A percentile compares a stretch with the other conserved stretches of the same genome.
Evolutionary conservation across 1,284 basidiomycete species (phyloP).

Genomic region (Erythrobasidium hasegawianum): DNA sequence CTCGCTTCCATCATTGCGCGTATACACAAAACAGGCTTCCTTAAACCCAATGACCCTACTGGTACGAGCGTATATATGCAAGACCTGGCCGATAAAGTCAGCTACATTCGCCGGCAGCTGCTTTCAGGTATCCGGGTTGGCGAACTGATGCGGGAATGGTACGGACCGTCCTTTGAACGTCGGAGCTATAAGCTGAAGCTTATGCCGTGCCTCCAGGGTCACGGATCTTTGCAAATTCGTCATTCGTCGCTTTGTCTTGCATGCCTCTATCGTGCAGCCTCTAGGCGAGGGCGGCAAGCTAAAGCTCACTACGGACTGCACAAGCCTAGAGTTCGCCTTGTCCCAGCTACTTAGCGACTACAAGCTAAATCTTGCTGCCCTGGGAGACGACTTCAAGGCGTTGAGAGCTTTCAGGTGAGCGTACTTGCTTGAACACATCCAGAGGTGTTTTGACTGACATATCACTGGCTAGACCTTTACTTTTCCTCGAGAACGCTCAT

Average conservation of each 20-base stretch:
- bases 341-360: slow-evolving; percentile 44
- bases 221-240: slow-evolving; percentile 61
- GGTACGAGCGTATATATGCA: slow-evolving; percentile 79
- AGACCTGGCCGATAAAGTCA: slow-evolving; percentile 78
- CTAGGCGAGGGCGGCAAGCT: slow-evolving; percentile 84
- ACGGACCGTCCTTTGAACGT: slow-evolving; percentile 41
- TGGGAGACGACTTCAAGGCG: slow-evolving; percentile 45
- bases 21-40: slow-evolving; percentile 77
- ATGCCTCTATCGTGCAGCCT: slow-evolving; percentile 80
- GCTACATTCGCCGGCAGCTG: slow-evolving; percentile 71
- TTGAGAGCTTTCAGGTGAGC: slow-evolving; percentile 61
- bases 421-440: background rate
- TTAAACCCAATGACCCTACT: slow-evolving; percentile 59
- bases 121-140: slow-evolving; percentile 66
- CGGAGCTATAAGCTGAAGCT: slow-evolving; percentile 11
- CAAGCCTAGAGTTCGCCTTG: slow-evolving; percentile 81
- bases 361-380: slow-evolving; percentile 36
- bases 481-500: slow-evolving; percentile 74
- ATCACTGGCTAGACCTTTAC: slow-evolving; percentile 61
- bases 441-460: background rate
- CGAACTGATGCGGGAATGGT: slow-evolving; percentile 70
- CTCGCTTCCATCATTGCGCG: slow-evolving; percentile 69
- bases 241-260: slow-evolving; percentile 77
- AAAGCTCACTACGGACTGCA: slow-evolving; percentile 89
- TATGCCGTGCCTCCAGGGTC: slow-evolving; percentile 55